Base-by-base conservation (phyloP, 2,329 filamentous ascomycete species). In the Chaetothyriales sp. region DNA sequence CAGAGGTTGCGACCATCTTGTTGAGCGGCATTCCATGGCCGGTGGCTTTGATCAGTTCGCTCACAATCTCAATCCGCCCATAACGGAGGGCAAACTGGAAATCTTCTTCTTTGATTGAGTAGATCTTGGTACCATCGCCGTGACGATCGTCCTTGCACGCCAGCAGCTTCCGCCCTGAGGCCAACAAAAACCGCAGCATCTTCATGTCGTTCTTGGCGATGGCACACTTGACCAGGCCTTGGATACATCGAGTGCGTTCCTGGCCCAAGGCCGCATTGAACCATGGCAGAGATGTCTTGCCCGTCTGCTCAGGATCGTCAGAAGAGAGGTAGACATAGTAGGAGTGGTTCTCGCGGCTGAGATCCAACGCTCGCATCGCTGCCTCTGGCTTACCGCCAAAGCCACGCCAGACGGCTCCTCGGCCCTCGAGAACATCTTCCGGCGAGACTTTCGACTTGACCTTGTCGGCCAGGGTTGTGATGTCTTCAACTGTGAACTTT, bases 401-500 rank as follows among this genome's bases (percentile, higher is more conserved):
- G 10, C 67, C 48, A 10, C 56, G 53, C 50, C 71, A 67, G 1
- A 64, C 64, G 6, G 65, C 60, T 15, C 65, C 70, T 1, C 1
- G 1, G 63, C 65, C 70, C 3, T 61, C 57, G 4, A 88, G 63
- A 51, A 84, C 63, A 0, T 64, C 55, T 1, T 76, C 61, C 1
- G 86, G 81, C 36, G 72, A 73, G 7, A 74, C 66, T 15, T 71
- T 66, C 51, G 83, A 84, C 61, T 84, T 80, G 52, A 87, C 82
- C 50, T 82, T 73, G 61, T 76, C 80, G 0, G 77, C 78, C 3
- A 84, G 71, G 56, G 85, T 76, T 0, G 83, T 83, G 51, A 92
- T 73, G 57, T 86, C 79, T 15, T 92, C 83, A 49, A 90, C 76
- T 0, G 86, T 92, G 62, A 84, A 86, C 36, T 75, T 71, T 10